A percentile compares a stretch with the other conserved stretches of the same genome.
These are phyloP conservation scores for Blastobotrys indianensis DNA, from an alignment of 1,139 yeast genomes.

Conservation along the genomic window DNA sequence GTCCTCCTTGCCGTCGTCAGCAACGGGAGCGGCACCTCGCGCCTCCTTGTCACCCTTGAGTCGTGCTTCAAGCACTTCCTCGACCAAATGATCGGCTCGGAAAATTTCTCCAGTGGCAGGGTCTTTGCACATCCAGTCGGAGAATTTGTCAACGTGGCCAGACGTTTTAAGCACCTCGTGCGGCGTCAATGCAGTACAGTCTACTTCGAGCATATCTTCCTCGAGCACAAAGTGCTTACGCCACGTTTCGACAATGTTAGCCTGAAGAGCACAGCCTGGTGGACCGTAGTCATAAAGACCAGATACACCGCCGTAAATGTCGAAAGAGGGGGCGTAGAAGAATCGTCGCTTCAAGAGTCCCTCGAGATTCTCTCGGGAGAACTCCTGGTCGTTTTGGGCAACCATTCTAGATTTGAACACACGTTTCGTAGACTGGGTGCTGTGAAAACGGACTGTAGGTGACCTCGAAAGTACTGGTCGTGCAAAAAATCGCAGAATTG, in stretches of 20 bases:
- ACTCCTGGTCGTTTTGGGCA: slow-evolving; percentile 25
- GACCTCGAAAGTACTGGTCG: too few relatives aligned
- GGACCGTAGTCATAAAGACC: slow-evolving; percentile 99
- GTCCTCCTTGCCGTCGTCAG: slow-evolving; percentile 57
- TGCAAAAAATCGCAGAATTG: too few relatives aligned
- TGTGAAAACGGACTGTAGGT: too few relatives aligned
- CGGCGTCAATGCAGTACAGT: slow-evolving; percentile 96
- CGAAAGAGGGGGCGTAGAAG: slow-evolving; percentile 96
- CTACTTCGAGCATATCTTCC: slow-evolving; percentile 98
- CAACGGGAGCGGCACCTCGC: slow-evolving; percentile 61
- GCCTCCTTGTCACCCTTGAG: slow-evolving; percentile 96
- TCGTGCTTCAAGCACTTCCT: slow-evolving; percentile 93
- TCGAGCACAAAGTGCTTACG: slow-evolving; percentile 95
- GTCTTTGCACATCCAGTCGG: slow-evolving; percentile 99
- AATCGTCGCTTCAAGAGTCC: slow-evolving; percentile 90
- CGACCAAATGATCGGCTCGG: slow-evolving; percentile 97
- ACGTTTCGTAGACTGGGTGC: too few relatives aligned
- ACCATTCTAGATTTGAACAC: slow-evolving; percentile 5
- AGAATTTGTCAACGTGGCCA: slow-evolving; percentile 97
- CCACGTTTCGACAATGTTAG: slow-evolving; percentile 91
- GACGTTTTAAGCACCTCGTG: slow-evolving; percentile 96
- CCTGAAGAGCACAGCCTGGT: slow-evolving; percentile 98
- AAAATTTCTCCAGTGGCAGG: slow-evolving; percentile 94
- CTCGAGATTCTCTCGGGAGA: slow-evolving; percentile 82
- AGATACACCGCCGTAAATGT: slow-evolving; percentile 96